Percentiles rank a stretch among this genome's conserved stretches.
Conservation (phyloP, 1,139 yeast genomes). For the Blastobotrys illinoisensis region DNA sequence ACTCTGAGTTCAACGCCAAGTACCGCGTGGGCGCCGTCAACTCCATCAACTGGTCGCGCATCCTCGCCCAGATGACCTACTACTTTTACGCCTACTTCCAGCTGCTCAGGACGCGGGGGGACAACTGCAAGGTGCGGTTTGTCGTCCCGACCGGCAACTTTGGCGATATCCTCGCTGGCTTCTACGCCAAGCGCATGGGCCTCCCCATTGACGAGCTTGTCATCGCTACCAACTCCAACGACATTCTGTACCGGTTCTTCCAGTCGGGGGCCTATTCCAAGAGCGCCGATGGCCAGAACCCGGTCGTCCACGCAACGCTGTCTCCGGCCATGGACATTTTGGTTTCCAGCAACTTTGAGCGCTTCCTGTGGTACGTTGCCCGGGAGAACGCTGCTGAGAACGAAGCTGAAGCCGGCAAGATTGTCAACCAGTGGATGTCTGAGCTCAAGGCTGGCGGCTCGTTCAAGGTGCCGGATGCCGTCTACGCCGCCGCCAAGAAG, state of each 20-base stretch:
- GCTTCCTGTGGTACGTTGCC: constrained; percentile 90
- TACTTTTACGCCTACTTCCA: constrained; percentile 89
- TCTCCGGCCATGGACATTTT: constrained; percentile 99
- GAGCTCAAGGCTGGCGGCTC: constrained; percentile 71
- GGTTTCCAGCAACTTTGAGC: constrained; percentile 91
- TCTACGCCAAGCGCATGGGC: constrained; percentile 92
- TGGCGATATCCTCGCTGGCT: constrained; percentile 97
- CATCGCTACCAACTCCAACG: constrained; percentile 94
- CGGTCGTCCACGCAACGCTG: constrained; percentile 77
- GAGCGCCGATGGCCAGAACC: constrained; percentile 38
- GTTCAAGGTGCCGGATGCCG: constrained; percentile 62
- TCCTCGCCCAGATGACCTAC: constrained; percentile 93
- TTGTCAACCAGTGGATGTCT: constrained; percentile 70
- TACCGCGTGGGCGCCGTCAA: constrained; percentile 97
- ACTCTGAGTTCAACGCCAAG: constrained; percentile 72
- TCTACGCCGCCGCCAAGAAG: constrained; percentile 57
- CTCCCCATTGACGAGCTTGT: constrained; percentile 80
- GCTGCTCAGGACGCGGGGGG: constrained; percentile 43
- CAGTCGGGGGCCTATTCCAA: constrained; percentile 75
- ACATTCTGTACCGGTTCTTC: constrained; percentile 87
- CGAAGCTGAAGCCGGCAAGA: constrained; percentile 69
- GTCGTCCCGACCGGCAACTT: constrained; percentile 98
- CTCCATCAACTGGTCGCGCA: constrained; percentile 98
- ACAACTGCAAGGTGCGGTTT: constrained; percentile 48
- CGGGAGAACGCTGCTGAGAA: constrained; percentile 57